These are phyloP conservation scores for Aureobasidium lini DNA, from an alignment of 2,329 filamentous ascomycete species.

Conservation along the genomic window DNA sequence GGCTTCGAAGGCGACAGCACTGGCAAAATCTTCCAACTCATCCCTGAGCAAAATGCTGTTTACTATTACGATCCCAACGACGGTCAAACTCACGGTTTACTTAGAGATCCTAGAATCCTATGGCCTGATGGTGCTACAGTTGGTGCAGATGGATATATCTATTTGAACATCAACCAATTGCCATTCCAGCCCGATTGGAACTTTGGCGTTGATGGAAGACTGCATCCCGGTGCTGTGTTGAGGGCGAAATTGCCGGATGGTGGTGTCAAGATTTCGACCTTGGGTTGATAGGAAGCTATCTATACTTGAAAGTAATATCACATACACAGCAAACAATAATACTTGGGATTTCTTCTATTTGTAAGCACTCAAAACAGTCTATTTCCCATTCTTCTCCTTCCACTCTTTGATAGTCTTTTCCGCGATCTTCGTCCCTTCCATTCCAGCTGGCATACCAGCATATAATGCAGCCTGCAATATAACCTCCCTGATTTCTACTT, in stretches of 20 bases:
- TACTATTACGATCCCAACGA: slow-evolving; percentile 37
- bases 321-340: no score
- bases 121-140: slow-evolving; percentile 38
- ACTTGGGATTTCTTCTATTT: no score
- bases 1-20: slow-evolving; percentile 39
- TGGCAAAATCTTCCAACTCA: slow-evolving; percentile 40
- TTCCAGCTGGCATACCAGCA: slow-evolving; percentile 47
- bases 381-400: slow-evolving; percentile 30
- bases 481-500: slow-evolving; percentile 57
- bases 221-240: slow-evolving; percentile 39
- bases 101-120: slow-evolving; percentile 37
- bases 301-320: no score
- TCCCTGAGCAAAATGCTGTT: slow-evolving; percentile 40
- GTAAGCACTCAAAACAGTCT: neutral
- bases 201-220: slow-evolving; percentile 35
- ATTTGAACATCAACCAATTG: slow-evolving; percentile 45
- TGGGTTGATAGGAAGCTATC: neutral
- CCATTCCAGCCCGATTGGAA: slow-evolving; percentile 44
- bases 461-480: slow-evolving; percentile 45
- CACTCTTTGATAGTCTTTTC: slow-evolving; percentile 47
- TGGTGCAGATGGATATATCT: slow-evolving; percentile 39
- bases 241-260: slow-evolving; percentile 35
- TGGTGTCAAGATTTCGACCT: slow-evolving; percentile 31
- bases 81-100: slow-evolving; percentile 30
- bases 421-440: slow-evolving; percentile 48